Evolutionary conservation across 495 filamentous ascomycete species (phyloP).

Genomic region (Penicillium silybi): DNA sequence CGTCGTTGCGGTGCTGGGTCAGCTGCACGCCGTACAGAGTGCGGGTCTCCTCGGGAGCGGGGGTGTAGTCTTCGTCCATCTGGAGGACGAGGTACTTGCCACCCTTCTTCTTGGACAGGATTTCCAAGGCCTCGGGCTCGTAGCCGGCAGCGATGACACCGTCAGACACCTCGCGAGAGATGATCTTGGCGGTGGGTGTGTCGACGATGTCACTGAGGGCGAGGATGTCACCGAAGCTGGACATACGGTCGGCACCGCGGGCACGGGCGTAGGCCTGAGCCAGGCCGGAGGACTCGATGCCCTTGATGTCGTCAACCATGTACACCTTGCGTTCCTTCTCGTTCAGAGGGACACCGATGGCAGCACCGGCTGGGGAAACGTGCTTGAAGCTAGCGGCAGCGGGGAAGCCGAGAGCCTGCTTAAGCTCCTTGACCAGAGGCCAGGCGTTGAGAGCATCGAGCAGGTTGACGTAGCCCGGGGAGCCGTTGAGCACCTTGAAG

Average conservation of each 20-base stretch:
- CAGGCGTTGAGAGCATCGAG: constrained; percentile 96
- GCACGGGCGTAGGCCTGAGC: constrained; percentile 95
- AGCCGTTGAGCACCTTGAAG: constrained; percentile 93
- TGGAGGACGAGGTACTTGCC: constrained; percentile 94
- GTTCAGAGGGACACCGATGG: constrained; percentile 81
- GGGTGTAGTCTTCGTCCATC: constrained; percentile 85
- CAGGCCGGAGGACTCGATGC: constrained; percentile 75
- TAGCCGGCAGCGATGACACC: constrained; percentile 92
- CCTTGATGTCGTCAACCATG: constrained; percentile 94
- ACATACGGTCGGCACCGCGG: constrained; percentile 93
- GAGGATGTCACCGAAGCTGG: constrained; percentile 93
- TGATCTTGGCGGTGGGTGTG: constrained; percentile 88
- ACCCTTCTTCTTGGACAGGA: constrained; percentile 96
- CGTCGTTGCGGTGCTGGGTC: constrained; percentile 86
- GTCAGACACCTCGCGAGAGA: constrained; percentile 95
- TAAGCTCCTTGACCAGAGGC: constrained; percentile 94
- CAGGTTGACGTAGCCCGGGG: constrained; percentile 95
- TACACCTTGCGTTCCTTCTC: constrained; percentile 92
- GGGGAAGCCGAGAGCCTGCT: constrained; percentile 78
- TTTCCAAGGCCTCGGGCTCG: constrained; percentile 75
- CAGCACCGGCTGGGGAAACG: constrained; percentile 93
- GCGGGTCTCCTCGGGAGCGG: constrained; percentile 68
- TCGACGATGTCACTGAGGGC: constrained; percentile 89
- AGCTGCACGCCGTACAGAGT: constrained; percentile 86
- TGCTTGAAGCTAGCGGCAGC: constrained; percentile 99